These are phyloP conservation scores for Aspergillus unguis DNA, from an alignment of 2,329 filamentous ascomycete genomes.

Conservation along the genomic window DNA sequence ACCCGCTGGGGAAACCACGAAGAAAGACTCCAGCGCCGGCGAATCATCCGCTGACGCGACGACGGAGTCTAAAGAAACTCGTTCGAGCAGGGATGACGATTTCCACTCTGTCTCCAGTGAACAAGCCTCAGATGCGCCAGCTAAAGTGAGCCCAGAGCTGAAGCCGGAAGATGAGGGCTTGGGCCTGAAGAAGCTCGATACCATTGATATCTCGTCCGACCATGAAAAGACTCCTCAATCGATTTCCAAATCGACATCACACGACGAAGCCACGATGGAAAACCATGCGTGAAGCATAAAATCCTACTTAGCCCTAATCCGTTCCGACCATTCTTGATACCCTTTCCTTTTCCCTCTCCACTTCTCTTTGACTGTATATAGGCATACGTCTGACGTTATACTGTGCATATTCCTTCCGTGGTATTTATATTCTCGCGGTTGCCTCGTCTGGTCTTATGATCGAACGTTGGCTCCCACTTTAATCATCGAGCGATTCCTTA, in stretches of 20 bases:
- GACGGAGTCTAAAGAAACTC: slow-evolving; percentile 14
- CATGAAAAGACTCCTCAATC: not conserved
- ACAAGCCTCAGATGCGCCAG: slow-evolving; percentile 28
- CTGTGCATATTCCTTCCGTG: not conserved
- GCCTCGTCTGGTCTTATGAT: not conserved
- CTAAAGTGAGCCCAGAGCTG: slow-evolving; percentile 8
- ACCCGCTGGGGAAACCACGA: slow-evolving; percentile 14
- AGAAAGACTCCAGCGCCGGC: slow-evolving; percentile 15
- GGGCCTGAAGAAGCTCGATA: not conserved
- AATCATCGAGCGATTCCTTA: not conserved
- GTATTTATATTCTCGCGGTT: not conserved
- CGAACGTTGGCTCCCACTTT: not conserved
- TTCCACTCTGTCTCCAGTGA: slow-evolving; percentile 41
- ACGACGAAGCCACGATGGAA: not conserved
- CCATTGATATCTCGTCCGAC: not conserved
- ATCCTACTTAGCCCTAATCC: not conserved
- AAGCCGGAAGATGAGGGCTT: slow-evolving; percentile 11
- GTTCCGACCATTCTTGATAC: not conserved
- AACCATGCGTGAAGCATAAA: not conserved
- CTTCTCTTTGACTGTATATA: slow-evolving; percentile 3
- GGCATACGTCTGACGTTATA: not conserved
- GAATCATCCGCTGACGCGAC: slow-evolving; percentile 11
- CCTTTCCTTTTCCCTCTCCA: not conserved
- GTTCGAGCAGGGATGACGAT: slow-evolving; percentile 38
- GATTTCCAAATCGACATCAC: not conserved